These are phyloP conservation scores for Asclepias syriaca DNA, from an alignment of 257 asterid species.

Conservation along the genomic window DNA sequence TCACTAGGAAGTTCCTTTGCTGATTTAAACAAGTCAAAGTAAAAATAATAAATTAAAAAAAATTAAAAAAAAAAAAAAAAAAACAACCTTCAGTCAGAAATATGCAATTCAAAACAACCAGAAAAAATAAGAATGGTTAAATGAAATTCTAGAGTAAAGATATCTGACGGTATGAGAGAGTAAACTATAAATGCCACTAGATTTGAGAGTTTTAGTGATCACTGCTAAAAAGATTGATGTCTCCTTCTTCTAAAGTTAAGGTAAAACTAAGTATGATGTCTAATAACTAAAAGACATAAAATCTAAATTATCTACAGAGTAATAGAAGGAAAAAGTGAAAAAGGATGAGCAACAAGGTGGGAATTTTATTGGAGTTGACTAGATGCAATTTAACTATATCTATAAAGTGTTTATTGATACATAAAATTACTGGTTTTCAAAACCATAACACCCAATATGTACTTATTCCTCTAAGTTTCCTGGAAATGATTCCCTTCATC, in stretches of 20 bases:
- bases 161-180: not conserved
- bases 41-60: not conserved
- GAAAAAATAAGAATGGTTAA: slow-evolving; percentile 1
- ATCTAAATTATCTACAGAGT: not conserved
- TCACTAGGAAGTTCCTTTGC: slow-evolving; percentile 83
- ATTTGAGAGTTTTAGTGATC: not conserved
- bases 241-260: not conserved
- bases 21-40: slow-evolving; percentile 28
- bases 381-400: not conserved
- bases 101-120: not conserved
- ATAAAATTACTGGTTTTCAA: not conserved
- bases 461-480: no score
- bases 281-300: not conserved
- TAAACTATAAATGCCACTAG: not conserved
- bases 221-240: not conserved
- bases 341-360: not conserved
- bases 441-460: not conserved
- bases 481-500: not conserved
- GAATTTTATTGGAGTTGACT: not conserved
- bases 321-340: not conserved
- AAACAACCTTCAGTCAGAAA: not conserved
- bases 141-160: not conserved
- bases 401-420: not conserved
- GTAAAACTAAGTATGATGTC: not conserved
- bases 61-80: no score